Conservation (phyloP, 2,329 filamentous ascomycete species). For the Fusarium mangiferae region DNA sequence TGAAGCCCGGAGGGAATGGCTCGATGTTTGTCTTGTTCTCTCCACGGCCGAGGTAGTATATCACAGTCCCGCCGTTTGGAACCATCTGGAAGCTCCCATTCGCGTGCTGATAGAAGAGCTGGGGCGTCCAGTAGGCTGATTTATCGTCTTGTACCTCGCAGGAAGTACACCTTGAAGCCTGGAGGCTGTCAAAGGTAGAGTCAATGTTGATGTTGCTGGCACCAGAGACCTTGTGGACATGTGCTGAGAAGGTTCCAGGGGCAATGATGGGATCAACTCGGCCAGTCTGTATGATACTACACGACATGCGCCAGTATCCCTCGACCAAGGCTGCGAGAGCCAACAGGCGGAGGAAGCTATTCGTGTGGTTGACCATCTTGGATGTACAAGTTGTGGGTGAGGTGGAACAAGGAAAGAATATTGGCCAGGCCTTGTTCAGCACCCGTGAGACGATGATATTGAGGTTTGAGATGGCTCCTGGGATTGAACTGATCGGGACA, state of each 20-base stretch:
- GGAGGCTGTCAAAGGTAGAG: constrained; percentile 27
- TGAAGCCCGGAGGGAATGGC: constrained; percentile 38
- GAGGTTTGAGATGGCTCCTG: not conserved
- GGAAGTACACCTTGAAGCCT: constrained; percentile 37
- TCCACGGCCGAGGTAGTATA: constrained; percentile 40
- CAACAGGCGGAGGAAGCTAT: constrained; percentile 17
- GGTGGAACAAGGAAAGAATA: constrained; percentile 9
- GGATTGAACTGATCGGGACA: not conserved
- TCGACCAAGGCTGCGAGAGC: constrained; percentile 13
- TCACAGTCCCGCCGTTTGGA: constrained; percentile 34
- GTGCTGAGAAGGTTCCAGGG: constrained; percentile 33
- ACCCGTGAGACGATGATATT: not conserved
- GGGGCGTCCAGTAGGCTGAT: constrained; percentile 41
- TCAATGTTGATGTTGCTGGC: constrained; percentile 36
- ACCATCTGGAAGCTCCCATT: constrained; percentile 40
- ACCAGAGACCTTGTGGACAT: constrained; percentile 38
- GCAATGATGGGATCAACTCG: constrained; percentile 36
- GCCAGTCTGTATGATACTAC: constrained; percentile 37
- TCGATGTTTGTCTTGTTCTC: constrained; percentile 39
- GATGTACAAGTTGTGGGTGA: not conserved
- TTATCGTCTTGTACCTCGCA: constrained; percentile 40
- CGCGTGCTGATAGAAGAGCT: constrained; percentile 35
- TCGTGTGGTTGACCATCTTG: constrained; percentile 22
- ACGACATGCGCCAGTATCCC: constrained; percentile 42
- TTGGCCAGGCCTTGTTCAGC: constrained; percentile 14